These are phyloP conservation scores for Hypoxylon sp. DNA, from an alignment of 2,329 filamentous ascomycete genomes.

Conservation along the genomic window DNA sequence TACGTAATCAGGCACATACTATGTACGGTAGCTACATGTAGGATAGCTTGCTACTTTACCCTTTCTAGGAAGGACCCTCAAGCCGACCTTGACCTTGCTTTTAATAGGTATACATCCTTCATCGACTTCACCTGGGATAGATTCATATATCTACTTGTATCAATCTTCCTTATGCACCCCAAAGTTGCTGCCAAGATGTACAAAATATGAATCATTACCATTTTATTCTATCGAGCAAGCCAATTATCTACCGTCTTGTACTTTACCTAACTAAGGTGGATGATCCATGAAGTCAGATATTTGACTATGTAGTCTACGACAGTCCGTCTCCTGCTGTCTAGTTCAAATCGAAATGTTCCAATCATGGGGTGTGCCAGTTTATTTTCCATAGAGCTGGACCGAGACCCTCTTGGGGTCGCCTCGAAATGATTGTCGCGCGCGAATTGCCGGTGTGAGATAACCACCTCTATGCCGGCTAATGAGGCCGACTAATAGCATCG, in stretches of 20 bases:
- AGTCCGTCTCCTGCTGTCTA: background rate
- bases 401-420: conserved; percentile 1
- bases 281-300: background rate
- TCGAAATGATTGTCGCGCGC: conserved; percentile 14
- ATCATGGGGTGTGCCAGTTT: background rate
- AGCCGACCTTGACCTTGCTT: too few species aligned
- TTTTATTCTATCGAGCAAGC: background rate
- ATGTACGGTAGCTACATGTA: too few species aligned
- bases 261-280: conserved; percentile 30
- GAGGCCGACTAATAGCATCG: conserved; percentile 44
- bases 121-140: too few species aligned
- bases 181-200: too few species aligned
- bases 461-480: conserved; percentile 49
- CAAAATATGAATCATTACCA: too few species aligned
- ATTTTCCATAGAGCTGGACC: background rate
- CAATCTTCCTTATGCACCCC: too few species aligned
- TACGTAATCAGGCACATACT: background rate
- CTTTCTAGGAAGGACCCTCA: background rate
- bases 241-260: conserved; percentile 5
- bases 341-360: background rate
- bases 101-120: too few species aligned
- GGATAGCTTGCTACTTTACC: too few species aligned
- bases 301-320: background rate
- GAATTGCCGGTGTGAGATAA: conserved; percentile 44
- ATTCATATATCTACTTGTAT: too few species aligned